Evolutionary conservation across 2,329 filamentous ascomycete species (phyloP), one percentile per base, ranked within the genome.

Genomic region (Monilinia vaccinii-corymbosi): DNA sequence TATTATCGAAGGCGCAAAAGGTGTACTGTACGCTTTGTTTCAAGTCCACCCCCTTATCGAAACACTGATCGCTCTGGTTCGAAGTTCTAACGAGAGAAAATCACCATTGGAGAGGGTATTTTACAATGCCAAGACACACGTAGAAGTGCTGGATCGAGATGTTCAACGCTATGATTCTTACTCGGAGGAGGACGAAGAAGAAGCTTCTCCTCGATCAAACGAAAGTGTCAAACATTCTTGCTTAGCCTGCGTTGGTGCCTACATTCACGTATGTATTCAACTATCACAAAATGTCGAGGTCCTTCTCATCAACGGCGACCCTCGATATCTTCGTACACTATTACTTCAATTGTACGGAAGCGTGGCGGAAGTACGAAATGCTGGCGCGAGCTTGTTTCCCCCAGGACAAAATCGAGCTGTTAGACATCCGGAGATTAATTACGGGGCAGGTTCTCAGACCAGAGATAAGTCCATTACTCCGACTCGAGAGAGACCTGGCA

Each of bases 21-120:
- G 84, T 32, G 82, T 87, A 28, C 76, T 87, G 2, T 87, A 86
- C 69, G 83, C 84, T 4, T 78, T 87, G 34, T 87, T 86, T 63
- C 83, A 86, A 69, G 83, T 87, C 31, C 84, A 87, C 63, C 84
- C 84, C 6, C 83, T 83, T 73, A 85, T 87, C 61, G 83, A 87
- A 71, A 83, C 82, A 72, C 75, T 87, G 57, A 82, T 86, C 71
- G 78, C 81, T 47, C 75, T 87, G 52, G 80, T 82, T 51, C 82
- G 79, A 64, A 83, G 86, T 61, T 81, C 79, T 36, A 81, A 81
- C 11, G 75, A 78, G 25, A 84, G 84, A 68, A 76, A 82, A 53
- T 85, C 83, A 4, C 86, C 83, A 64, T 78, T 87, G 13, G 84
- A 87, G 67, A 80, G 84, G 60, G 82, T 87, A 32, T 84, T 87